These are phyloP conservation scores for Durotheca rogersii DNA, from an alignment of 495 filamentous ascomycete genomes.

Conservation along the genomic window DNA sequence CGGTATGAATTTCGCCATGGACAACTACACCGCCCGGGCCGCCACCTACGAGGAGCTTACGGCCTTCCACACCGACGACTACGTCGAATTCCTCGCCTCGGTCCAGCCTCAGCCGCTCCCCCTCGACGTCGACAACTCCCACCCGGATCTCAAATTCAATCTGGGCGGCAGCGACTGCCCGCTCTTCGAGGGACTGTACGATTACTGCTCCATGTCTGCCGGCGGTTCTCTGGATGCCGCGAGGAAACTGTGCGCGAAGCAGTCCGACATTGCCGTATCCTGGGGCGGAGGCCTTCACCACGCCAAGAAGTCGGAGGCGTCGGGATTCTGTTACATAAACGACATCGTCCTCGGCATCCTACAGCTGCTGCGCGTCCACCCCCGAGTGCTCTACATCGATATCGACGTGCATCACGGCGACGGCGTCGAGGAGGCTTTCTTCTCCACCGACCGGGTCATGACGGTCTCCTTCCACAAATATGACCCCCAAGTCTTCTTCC, in stretches of 20 bases:
- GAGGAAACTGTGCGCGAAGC: constrained; percentile 77
- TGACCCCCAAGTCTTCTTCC: constrained; percentile 84
- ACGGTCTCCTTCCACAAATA: constrained; percentile 98
- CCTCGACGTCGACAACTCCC: constrained; percentile 50
- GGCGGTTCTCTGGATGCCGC: constrained; percentile 90
- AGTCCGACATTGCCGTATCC: constrained; percentile 95
- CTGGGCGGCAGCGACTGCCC: constrained; percentile 90
- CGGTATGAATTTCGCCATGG: constrained; percentile 95
- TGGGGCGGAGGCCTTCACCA: constrained; percentile 99
- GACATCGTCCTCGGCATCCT: constrained; percentile 96
- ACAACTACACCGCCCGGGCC: constrained; percentile 76
- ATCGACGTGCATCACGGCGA: constrained; percentile 99
- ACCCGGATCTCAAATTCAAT: constrained; percentile 66
- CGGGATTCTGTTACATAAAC: constrained; percentile 97
- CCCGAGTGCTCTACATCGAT: constrained; percentile 94
- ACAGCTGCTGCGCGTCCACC: constrained; percentile 81
- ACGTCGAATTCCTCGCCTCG: constrained; percentile 79
- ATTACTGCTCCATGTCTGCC: constrained; percentile 91
- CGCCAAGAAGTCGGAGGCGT: constrained; percentile 90
- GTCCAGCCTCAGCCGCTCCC: constrained; percentile 50
- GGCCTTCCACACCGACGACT: constrained; percentile 84
- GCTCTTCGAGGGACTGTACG: constrained; percentile 91
- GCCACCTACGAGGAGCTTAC: constrained; percentile 86
- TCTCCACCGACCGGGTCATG: constrained; percentile 92
- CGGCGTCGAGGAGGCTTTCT: constrained; percentile 96